These are phyloP conservation scores for Acanthamoeba lenticulata DNA, from an alignment of 208 protist species.

Conservation along the genomic window DNA sequence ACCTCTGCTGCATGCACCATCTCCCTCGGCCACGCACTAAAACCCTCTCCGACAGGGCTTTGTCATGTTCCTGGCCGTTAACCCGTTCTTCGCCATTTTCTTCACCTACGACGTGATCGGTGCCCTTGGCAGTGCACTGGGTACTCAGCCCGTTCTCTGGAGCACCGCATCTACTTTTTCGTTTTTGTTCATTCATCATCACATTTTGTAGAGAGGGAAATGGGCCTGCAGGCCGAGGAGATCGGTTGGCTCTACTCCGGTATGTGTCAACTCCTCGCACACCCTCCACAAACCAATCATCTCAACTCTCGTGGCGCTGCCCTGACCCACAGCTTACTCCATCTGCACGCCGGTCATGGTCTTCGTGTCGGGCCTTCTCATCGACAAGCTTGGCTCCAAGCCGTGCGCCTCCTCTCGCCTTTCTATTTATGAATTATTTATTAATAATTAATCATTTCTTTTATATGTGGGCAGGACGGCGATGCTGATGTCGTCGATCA, in stretches of 20 bases:
- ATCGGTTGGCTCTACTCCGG: conserved; percentile 57
- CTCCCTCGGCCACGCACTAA: background rate
- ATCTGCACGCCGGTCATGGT: conserved; percentile 61
- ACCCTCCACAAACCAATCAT: too few relatives aligned
- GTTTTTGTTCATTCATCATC: background rate
- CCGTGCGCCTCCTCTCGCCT: background rate
- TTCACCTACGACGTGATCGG: conserved; percentile 57
- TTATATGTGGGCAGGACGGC: background rate
- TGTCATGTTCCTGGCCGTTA: conserved; percentile 40
- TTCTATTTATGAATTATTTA: background rate
- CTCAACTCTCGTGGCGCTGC: too few relatives aligned
- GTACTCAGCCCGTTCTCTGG: background rate
- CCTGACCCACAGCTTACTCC: conserved; percentile 37
- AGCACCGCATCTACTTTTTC: background rate
- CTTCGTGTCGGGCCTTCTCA: conserved; percentile 34
- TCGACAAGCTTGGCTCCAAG: conserved; percentile 44
- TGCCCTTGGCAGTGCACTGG: conserved; percentile 32
- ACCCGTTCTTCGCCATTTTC: conserved; percentile 59
- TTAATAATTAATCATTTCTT: too few relatives aligned
- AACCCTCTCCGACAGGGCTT: background rate
- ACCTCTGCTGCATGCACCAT: too few relatives aligned
- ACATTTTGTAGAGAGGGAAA: background rate
- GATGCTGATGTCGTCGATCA: conserved; percentile 53
- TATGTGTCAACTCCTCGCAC: background rate
- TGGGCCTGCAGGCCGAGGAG: conserved; percentile 25